A percentile compares a stretch with the other conserved stretches of the same genome.
phyloP scores from a whole-genome alignment of 495 filamentous ascomycete species.

The Pyrenula aspistea region DNA sequence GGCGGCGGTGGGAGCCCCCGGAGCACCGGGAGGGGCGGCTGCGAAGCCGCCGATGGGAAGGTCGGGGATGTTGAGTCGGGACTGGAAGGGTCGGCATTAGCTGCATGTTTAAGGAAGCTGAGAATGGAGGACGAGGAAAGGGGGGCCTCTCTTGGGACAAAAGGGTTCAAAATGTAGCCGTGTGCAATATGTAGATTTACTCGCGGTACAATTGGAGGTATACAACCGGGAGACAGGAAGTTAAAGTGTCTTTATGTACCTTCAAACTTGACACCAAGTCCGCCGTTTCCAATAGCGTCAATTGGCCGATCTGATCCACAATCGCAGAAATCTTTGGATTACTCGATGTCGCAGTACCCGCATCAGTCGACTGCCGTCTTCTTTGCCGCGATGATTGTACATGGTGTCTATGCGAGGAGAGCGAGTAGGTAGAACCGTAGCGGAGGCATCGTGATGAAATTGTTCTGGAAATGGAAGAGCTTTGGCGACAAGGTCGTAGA shows the following conservation, averaged over 20 bases:
- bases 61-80: constrained; percentile 94
- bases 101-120: not conserved
- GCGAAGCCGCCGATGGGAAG: constrained; percentile 84
- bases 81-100: constrained; percentile 33
- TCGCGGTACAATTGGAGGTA: no score
- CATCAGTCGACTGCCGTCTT: not conserved
- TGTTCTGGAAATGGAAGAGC: not conserved
- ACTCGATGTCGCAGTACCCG: constrained; percentile 29
- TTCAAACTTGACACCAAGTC: constrained; percentile 88
- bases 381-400: not conserved
- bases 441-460: not conserved
- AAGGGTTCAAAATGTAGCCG: no score
- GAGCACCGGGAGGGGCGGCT: constrained; percentile 42
- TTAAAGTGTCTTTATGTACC: constrained; percentile 37
- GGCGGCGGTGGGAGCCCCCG: constrained; percentile 48
- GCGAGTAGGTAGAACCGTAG: not conserved
- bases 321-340: constrained; percentile 87
- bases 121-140: not conserved
- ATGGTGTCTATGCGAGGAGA: not conserved
- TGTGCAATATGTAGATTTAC: no score
- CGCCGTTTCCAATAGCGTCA: constrained; percentile 94
- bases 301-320: constrained; percentile 95
- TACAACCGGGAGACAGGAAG: constrained; percentile 3
- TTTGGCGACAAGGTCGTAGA: not conserved
- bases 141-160: no score